Evolutionary conservation across 139 green algal species (phyloP).

Genomic region (Pleodorina starrii): DNA sequence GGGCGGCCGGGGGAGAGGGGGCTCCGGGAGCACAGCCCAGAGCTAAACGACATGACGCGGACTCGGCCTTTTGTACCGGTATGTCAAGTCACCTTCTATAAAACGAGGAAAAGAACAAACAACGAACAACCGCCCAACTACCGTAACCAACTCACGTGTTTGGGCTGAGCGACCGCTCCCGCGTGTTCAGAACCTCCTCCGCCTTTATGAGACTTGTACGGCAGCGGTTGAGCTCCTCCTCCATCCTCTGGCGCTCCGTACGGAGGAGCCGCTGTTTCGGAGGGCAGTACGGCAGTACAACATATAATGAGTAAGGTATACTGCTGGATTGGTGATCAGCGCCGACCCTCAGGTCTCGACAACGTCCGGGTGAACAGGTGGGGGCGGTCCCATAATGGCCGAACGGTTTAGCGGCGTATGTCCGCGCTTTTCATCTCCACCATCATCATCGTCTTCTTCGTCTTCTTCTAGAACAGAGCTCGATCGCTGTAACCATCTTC

Average conservation of each 20-base stretch:
- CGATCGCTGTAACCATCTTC: too few species aligned
- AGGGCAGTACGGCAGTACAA: background rate
- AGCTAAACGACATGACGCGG: background rate
- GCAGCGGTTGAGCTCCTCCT: constrained; percentile 27
- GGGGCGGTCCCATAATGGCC: background rate
- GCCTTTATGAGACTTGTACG: constrained; percentile 37
- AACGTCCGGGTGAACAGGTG: background rate
- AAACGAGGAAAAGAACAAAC: too few species aligned
- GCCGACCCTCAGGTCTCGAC: background rate
- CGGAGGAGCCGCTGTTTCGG: constrained; percentile 26
- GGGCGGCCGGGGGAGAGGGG: too few species aligned
- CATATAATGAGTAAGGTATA: background rate
- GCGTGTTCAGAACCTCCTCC: constrained; percentile 45
- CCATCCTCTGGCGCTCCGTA: background rate
- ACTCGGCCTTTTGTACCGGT: too few species aligned
- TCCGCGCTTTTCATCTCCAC: background rate
- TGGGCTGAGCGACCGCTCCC: constrained; percentile 42
- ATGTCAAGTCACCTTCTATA: too few species aligned
- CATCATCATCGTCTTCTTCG: background rate
- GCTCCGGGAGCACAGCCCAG: too few species aligned
- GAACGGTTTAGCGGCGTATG: background rate
- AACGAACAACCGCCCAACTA: too few species aligned
- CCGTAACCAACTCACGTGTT: constrained; percentile 49
- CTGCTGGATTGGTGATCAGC: background rate
- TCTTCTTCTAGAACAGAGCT: too few species aligned